These are phyloP conservation scores for Helicostylum pulchrum DNA, from an alignment of 192 early-diverging fungal species.

Conservation along the genomic window DNA sequence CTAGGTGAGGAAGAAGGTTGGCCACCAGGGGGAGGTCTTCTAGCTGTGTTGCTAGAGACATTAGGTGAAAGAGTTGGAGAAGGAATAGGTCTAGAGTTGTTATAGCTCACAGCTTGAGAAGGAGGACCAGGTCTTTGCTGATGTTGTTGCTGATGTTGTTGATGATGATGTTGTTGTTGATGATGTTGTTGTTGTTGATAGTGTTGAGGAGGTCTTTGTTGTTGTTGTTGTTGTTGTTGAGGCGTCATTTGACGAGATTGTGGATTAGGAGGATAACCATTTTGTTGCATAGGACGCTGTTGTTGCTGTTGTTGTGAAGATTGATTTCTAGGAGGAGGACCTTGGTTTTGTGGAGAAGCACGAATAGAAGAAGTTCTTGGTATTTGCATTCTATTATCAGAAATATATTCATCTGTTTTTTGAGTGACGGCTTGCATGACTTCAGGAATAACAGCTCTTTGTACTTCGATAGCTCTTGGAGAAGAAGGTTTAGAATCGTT, in stretches of 20 bases:
- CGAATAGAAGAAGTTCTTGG: conserved; percentile 18
- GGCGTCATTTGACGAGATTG: too few relatives aligned
- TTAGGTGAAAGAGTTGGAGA: conserved; percentile 14
- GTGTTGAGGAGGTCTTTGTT: too few relatives aligned
- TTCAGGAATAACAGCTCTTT: conserved; percentile 25
- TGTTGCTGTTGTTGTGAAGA: background rate
- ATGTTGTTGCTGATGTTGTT: background rate
- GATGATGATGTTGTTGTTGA: too few relatives aligned
- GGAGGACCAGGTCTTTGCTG: background rate
- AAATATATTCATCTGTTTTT: conserved; percentile 19
- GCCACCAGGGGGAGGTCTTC: conserved; percentile 13
- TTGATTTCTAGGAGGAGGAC: background rate
- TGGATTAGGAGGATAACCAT: background rate
- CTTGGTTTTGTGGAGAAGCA: background rate
- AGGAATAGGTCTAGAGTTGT: conserved; percentile 6
- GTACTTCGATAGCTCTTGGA: conserved; percentile 26
- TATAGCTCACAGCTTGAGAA: background rate
- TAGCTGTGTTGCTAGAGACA: background rate
- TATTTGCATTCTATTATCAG: conserved; percentile 4
- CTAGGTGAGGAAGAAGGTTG: background rate
- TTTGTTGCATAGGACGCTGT: background rate
- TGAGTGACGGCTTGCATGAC: conserved; percentile 31
- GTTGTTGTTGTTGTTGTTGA: too few relatives aligned
- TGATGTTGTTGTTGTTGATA: too few relatives aligned
- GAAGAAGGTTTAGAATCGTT: conserved; percentile 12